These are phyloP conservation scores for Mitragyna speciosa DNA, from an alignment of 257 asterid genomes.

Conservation along the genomic window DNA sequence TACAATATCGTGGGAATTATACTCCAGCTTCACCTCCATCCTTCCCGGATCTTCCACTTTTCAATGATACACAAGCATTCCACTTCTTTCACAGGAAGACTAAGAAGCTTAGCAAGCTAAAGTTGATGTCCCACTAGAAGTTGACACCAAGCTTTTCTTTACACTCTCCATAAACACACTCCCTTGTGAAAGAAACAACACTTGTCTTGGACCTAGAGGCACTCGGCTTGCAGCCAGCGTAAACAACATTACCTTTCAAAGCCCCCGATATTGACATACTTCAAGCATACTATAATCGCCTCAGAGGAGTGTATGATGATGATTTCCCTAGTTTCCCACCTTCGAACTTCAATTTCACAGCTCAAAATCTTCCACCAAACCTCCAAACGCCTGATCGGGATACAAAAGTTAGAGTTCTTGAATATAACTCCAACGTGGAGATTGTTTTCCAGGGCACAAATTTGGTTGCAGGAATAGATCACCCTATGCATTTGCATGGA, in stretches of 20 bases:
- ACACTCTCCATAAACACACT: conserved; percentile 49
- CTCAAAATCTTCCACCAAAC: neutral
- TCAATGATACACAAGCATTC: conserved; percentile 48
- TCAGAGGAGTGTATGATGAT: conserved; percentile 37
- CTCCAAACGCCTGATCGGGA: conserved; percentile 18
- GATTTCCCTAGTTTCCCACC: conserved; percentile 50
- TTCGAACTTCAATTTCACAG: conserved; percentile 29
- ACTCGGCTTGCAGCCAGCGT: conserved; percentile 40
- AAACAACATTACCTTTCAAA: conserved; percentile 49
- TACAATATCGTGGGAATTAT: conserved; percentile 31
- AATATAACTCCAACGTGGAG: conserved; percentile 44
- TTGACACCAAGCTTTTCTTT: conserved; percentile 35
- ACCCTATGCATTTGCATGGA: conserved; percentile 84
- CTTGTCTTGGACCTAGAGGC: neutral
- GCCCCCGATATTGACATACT: conserved; percentile 49
- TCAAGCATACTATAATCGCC: conserved; percentile 52
- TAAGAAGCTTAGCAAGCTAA: conserved; percentile 41
- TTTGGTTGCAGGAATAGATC: conserved; percentile 53
- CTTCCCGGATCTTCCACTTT: conserved; percentile 42
- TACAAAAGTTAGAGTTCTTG: conserved; percentile 31
- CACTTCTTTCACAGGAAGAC: conserved; percentile 31
- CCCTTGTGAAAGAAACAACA: conserved; percentile 34
- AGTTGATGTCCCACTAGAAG: conserved; percentile 33
- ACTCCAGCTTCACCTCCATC: neutral
- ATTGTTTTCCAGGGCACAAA: conserved; percentile 62